Conservation (phyloP, 164 flowering plant genomes). For the Macadamia tetraphylla region DNA sequence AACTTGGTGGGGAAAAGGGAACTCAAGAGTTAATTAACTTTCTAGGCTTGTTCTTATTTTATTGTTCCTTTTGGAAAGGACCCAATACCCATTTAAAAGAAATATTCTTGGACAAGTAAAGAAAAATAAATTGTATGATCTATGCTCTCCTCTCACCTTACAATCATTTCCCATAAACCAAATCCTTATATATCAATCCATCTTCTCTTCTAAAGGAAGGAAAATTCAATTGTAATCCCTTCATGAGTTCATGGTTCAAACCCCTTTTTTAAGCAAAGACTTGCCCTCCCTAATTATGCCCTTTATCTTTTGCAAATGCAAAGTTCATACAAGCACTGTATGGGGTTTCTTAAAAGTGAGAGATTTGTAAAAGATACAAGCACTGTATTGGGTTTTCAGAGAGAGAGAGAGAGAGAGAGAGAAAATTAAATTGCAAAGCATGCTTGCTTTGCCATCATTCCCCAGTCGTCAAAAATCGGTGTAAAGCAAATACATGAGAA, state of each 20-base stretch:
- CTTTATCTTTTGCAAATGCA: neutral
- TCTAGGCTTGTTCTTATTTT: neutral
- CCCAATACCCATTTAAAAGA: neutral
- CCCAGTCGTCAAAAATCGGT: conserved; percentile 24
- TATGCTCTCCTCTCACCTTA: neutral
- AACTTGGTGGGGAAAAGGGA: neutral
- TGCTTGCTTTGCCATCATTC: conserved; percentile 44
- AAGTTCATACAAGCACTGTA: neutral
- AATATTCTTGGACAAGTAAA: neutral
- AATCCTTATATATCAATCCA: conserved; percentile 17
- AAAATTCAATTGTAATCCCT: neutral
- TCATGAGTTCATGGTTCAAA: neutral
- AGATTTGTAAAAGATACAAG: neutral
- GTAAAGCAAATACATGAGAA: conserved; percentile 13
- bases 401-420: neutral
- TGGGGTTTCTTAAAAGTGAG: neutral
- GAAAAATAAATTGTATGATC: neutral
- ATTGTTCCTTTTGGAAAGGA: neutral
- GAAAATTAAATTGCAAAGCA: conserved; percentile 24
- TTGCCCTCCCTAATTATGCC: neutral
- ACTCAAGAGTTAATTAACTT: neutral
- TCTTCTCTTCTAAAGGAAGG: conserved; percentile 22
- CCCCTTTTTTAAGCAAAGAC: neutral
- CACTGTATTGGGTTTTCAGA: neutral
- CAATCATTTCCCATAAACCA: conserved; percentile 12